Evolutionary conservation across 2,329 filamentous ascomycete species (phyloP), one percentile per base, ranked within the genome.

Genomic region (Arachnopeziza araneosa): DNA sequence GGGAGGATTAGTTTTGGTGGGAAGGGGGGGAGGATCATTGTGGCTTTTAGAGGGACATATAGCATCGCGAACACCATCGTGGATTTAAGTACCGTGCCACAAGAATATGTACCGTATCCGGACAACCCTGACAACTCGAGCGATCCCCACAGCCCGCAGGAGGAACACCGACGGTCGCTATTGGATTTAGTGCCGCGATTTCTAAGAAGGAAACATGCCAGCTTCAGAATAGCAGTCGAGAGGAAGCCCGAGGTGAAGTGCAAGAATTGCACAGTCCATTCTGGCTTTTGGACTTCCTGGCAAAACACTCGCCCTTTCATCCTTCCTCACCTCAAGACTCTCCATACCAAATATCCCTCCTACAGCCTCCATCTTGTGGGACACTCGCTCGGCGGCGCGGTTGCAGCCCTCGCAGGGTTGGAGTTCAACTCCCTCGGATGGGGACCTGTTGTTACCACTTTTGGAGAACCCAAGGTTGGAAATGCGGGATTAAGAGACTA

Each of bases 1-100:
- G 74, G 73, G 22, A 64, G 52, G 17, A 19, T 3, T 17, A 44
- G 36, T 4, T n/a, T 26, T 66, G n/a, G 60, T 64, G 19, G 63
- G 54, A 36, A 53, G 24, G 61, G 32, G 1, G 65, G 66, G 2
- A 81, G 86, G 60, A 89, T 99, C 59, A 79, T 98, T 52, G 83
- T 98, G 48, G 93, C 92, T 9, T 98, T 98, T 70, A 86, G 95
- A 53, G 95, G 95, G 24, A 98, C 95, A 17, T 97, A 98, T 75
- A 96, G 92, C 66, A 82, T 99, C 68, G 83, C 91, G 57, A 96
- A 98, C 73, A 93, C 93, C 14, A 87, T 99, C 63, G 82, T 92
- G 55, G 95, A 99, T 75, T 80, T 99, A 58, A 92, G 90, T 64
- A 96, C 92, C 1, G 80, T 93, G 1, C 93, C 92, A 14, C 93